Base-by-base conservation (phyloP, 2,329 filamentous ascomycete genomes). In the Sporothrix humicola region DNA sequence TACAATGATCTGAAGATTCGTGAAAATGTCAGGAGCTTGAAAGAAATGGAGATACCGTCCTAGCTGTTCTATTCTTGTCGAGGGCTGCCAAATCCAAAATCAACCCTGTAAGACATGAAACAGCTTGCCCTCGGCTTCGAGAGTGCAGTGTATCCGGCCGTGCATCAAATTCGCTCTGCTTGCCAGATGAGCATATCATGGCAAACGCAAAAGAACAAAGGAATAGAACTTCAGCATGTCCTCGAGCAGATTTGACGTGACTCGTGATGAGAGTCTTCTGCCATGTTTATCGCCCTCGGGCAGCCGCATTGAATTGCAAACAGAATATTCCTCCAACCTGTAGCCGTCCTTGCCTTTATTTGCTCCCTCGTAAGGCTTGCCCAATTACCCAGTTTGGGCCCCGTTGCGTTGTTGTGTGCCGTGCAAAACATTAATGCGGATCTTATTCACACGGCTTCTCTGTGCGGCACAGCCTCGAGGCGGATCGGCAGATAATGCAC, bases 381-480 rank as follows among this genome's bases (percentile, higher is more conserved):
- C 56, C 23, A 42, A 61, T n/a, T 42, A 37, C 26, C 46, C 44
- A 31, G 44, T 68, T 72, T 46, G 44, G 6, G 44, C 6, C 63
- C 44, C 9, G 9, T n/a, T 8, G 15, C 31, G 31, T 37, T 37
- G 52, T 15, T 52, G 10, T 52, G 54, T 69, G 65, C 46, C 42
- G 65, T 70, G 66, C 72, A 73, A 58, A 63, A 37, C 31, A 46
- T 54, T 20, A 69, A 69, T 69, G 66, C 72, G 56, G 26, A 73
- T 73, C 72, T 20, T 70, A 73, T 70, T 20, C 69, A 59, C 52
- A 31, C 13, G 17, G 12, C 4, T 37, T 37, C 31, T 37, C 31
- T 37, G 31, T 37, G 54, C 17, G 66, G 66, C 26, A 69, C 48
- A 17, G 42, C 42, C 50, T 69, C 66, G 46, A 42, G 17, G 31